phyloP scores from a whole-genome alignment of 2,329 filamentous ascomycete species.

The Aspergillus jensenii region DNA sequence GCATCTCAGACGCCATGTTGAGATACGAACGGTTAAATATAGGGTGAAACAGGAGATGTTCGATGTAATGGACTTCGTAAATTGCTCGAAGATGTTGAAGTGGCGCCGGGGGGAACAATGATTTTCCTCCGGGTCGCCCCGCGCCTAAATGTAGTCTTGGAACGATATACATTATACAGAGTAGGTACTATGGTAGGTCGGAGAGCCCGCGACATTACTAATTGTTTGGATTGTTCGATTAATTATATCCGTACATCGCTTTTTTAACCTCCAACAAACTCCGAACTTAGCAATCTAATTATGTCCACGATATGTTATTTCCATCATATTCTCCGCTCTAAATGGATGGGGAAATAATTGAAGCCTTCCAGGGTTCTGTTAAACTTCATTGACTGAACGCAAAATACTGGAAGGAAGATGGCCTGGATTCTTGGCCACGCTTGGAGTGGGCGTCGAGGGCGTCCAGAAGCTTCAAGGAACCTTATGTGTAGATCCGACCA shows the following conservation, averaged over 20 bases:
- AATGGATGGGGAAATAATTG: background rate
- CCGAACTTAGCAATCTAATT: too few relatives aligned
- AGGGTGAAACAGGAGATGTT: too few relatives aligned
- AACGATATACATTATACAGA: background rate
- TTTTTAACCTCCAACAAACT: too few relatives aligned
- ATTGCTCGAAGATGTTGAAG: background rate
- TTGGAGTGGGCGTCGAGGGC: background rate
- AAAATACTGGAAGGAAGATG: background rate
- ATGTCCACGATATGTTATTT: too few relatives aligned
- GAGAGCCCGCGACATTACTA: background rate
- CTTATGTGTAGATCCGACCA: background rate
- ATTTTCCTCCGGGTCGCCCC: conserved; percentile 1
- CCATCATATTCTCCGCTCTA: too few relatives aligned
- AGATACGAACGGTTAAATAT: background rate
- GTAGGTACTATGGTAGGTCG: background rate
- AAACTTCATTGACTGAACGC: background rate
- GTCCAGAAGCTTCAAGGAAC: background rate
- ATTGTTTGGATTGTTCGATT: too few relatives aligned
- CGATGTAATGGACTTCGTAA: background rate
- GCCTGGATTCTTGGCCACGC: background rate
- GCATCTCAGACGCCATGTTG: conserved; percentile 35
- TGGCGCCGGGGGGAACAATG: background rate
- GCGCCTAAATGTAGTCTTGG: background rate
- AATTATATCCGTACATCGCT: too few relatives aligned
- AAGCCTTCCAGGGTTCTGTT: background rate